Base-by-base conservation (phyloP, 768 basidiomycete species). In the Flagelloscypha sp. region DNA sequence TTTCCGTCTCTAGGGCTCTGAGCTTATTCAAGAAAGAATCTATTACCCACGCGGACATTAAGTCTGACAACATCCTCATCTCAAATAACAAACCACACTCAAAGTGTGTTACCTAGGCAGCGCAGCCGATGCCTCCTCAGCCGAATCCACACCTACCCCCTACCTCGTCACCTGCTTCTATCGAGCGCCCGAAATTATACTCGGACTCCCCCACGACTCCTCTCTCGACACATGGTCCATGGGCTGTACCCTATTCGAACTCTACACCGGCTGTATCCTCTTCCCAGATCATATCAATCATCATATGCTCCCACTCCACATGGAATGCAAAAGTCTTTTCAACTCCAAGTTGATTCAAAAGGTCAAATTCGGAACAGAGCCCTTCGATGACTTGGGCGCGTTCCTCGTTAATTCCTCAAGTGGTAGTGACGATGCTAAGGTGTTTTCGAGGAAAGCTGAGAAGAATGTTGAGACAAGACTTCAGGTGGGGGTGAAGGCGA, bases 81-180 rank as follows among this genome's bases (percentile, higher is more conserved):
- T 82, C 27, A 81, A 78, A 42, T 79, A 84, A 43, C 72, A 68
- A 53, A 84, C 84, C 61, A 79, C 76, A 6, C 49, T 84, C 39
- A 84, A 84, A 54, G 54, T 84, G 9, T 84, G 80, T 48, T 83
- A 84, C 54, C 57, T 84, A 22, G 82, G 82, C 8, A 80, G 78
- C 1, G 83, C 82, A 3, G 72, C 76, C 6, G 82, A 84, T 52
- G 70, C 71, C 6, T 71, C 71, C 5, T 82, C 83, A 54, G 76
- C 76, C 50, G 82, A 82, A 25, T 80, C 84, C 48, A 83, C 82
- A 20, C 82, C 82, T 7, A n/a, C n/a, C n/a, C n/a, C n/a, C n/a
- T 84, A 84, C 55, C 66, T 84, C 29, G 83, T 84, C 36, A 79
- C 75, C 36, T 63, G 82, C 24, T 84, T 84, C 59, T 84, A 84